Percentiles rank a stretch among this genome's conserved stretches.
Conservation (phyloP, 352 stramenopile genomes). For the Globisporangium iwayamae region DNA sequence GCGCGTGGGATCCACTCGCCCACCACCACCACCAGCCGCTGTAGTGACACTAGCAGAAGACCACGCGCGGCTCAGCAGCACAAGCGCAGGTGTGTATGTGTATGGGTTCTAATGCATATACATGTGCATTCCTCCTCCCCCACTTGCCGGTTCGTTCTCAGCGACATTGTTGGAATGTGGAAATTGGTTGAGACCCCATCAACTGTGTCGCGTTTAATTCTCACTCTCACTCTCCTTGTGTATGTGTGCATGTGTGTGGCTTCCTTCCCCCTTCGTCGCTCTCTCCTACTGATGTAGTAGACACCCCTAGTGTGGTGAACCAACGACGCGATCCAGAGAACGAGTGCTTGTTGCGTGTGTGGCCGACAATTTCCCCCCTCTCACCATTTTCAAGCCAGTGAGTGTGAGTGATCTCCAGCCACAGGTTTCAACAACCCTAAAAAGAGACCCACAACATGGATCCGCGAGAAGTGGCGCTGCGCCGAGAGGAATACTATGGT, state of each 20-base stretch:
- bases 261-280: neutral
- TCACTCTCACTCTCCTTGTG: neutral
- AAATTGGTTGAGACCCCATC: neutral
- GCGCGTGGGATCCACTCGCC: neutral
- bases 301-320: neutral
- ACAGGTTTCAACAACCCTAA: neutral
- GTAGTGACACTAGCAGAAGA: neutral
- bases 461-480: conserved; percentile 33
- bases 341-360: neutral
- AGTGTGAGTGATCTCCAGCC: neutral
- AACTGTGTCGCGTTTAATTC: neutral
- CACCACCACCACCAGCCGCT: neutral
- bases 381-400: neutral
- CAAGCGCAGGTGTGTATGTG: neutral
- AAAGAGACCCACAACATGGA: conserved; percentile 22
- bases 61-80: neutral
- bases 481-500: conserved; percentile 58
- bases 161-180: conserved; percentile 7
- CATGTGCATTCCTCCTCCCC: neutral
- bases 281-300: neutral
- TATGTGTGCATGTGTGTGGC: neutral
- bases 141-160: no score
- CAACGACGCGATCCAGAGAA: neutral
- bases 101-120: neutral
- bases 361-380: neutral